Percentiles rank a stretch among this genome's conserved stretches.
These are phyloP conservation scores for Neurospora sp. DNA, from an alignment of 495 filamentous ascomycete genomes.

Conservation along the genomic window DNA sequence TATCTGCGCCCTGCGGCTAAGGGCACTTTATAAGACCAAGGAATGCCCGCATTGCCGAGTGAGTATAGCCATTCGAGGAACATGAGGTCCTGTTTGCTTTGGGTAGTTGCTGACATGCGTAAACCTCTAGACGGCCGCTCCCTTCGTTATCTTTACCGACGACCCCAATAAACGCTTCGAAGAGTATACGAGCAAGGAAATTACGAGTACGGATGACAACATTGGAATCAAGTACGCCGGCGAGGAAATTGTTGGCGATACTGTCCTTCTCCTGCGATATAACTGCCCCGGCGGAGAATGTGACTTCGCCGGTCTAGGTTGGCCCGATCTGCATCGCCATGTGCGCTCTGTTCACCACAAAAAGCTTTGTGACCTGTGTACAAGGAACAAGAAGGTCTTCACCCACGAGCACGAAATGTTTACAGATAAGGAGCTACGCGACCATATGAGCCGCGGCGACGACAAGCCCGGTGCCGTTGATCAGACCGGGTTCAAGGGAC, in stretches of 20 bases:
- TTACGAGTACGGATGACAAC: slow-evolving; percentile 64
- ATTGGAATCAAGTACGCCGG: slow-evolving; percentile 86
- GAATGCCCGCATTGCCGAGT: slow-evolving; percentile 90
- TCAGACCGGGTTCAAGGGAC: slow-evolving; percentile 92
- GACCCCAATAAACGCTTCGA: slow-evolving; percentile 68
- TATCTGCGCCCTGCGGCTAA: slow-evolving; percentile 80
- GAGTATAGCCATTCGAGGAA: slow-evolving; percentile 21
- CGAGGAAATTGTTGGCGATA: slow-evolving; percentile 79
- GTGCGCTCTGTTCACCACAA: slow-evolving; percentile 71
- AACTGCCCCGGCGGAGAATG: slow-evolving; percentile 85
- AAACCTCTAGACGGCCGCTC: slow-evolving; percentile 53
- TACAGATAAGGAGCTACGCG: slow-evolving; percentile 63
- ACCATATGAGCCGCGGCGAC: slow-evolving; percentile 85
- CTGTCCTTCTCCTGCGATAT: slow-evolving; percentile 75
- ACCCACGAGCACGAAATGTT: slow-evolving; percentile 98
- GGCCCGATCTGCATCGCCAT: slow-evolving; percentile 90
- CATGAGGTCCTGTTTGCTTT: background rate
- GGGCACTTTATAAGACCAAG: slow-evolving; percentile 91
- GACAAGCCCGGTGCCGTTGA: slow-evolving; percentile 82
- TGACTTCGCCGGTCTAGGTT: slow-evolving; percentile 81
- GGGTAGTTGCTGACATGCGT: slow-evolving; percentile 1
- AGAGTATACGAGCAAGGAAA: slow-evolving; percentile 64
- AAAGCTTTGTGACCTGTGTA: slow-evolving; percentile 92
- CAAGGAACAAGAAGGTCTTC: slow-evolving; percentile 92
- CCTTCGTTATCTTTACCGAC: slow-evolving; percentile 86